Base-by-base conservation (phyloP, 2,329 filamentous ascomycete genomes). In the Alternaria triticimaculans region DNA sequence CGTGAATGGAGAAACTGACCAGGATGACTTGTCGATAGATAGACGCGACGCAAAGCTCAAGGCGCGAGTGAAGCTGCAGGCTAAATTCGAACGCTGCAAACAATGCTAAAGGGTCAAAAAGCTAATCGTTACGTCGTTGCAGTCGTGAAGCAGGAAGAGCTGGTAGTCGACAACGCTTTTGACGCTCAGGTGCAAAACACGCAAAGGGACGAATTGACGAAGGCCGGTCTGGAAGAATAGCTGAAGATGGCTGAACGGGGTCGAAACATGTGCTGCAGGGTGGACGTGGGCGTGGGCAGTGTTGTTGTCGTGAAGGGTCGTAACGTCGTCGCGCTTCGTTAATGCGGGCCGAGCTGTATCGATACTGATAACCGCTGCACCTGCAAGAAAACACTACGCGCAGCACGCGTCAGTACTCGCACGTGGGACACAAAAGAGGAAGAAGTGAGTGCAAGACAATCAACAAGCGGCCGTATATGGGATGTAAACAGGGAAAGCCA, bases 101-200 rank as follows among this genome's bases (percentile, higher is more conserved):
- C 66, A 76, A 80, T 78, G 78, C 77, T 78, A 70, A 75, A 76
- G 62, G 67, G 60, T 72, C 70, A 76, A 77, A 78, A 77, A 73
- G 72, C 73, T 76, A 73, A 76, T 80, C 78, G 78, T 80, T 66
- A 80, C 55, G 74, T 80, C 78, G 78, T 80, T 72, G 76, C 75
- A 72, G 74, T 80, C 78, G 78, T 80, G 62, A 80, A 76, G 71
- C 70, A 68, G 67, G 66, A 64, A 67, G 56, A 62, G 64, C 55
- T 62, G 63, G 56, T 55, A 50, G 62, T 64, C 33, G 64, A 64
- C 73, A 72, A 72, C 66, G 74, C 72, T 79, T 76, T 76, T 78
- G 66, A 64, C 49, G 64, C 64, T 67, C 65, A 72, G 58, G 73
- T 73, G 25, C 71, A 77, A 74, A 71, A 75, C 67, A 74, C 65